Base-by-base conservation (phyloP, 1,284 basidiomycete genomes). In the Rugosomyces carneus region DNA sequence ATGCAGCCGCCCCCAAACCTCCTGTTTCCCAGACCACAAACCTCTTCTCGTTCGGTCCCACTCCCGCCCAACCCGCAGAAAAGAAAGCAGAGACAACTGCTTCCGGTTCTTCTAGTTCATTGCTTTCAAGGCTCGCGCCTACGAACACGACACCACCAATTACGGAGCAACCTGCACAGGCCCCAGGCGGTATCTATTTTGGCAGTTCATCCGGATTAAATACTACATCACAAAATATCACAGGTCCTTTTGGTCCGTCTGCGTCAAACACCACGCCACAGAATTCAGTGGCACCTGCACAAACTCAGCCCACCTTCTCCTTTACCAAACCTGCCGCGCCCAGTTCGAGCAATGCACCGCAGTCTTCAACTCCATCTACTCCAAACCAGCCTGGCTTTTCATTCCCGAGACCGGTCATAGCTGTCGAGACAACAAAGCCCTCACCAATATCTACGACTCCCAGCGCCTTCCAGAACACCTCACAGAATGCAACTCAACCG, bases 321-420 rank as follows among this genome's bases (percentile, higher is more conserved):
- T 59, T 60, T 41, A 34, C 45, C 48, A 61, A 58, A 42, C 26
- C 51, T 23, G 39, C 44, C 15, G 26, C 47, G 15, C 42, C 51
- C 15, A n/a, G 9, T 34, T 16, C n/a, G n/a, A 34, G 31, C 23
- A 18, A 29, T 37, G 31, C 34, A 11, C 4, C 36, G 34, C 47
- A 48, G 16, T 26, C 46, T 8, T 7, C 37, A 5, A 10, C 26
- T 20, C 38, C 37, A 18, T 21, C 43, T 5, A 18, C 34, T 4
- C 47, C 42, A 23, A 16, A 31, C 35, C 9, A 46, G 8, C 42
- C 56, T 49, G 9, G 37, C 13, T 57, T 61, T 45, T 55, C 52
- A n/a, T 59, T 60, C 36, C 27, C 47, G 47, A 64, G 59, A 48
- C 29, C 53, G 20, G 32, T 45, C 13, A 20, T 50, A n/a, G 42